phyloP scores from a whole-genome alignment of 2,329 filamentous ascomycete genomes.

The Nemania bipapillata region DNA sequence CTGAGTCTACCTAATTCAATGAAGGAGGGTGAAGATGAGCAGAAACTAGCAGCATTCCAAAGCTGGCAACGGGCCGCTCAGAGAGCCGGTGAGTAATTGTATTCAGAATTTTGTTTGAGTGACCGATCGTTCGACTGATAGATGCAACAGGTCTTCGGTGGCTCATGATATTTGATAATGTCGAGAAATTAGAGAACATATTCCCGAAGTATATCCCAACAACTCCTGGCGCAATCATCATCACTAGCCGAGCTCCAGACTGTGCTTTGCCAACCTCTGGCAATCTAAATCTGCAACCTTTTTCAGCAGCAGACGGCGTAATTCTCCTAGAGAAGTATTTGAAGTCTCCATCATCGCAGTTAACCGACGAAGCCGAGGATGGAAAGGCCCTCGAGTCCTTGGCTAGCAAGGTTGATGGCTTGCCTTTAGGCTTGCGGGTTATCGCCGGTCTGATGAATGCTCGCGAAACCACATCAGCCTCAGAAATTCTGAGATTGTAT shows the following conservation, averaged over 20 bases:
- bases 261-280: neutral
- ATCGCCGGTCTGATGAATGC: neutral
- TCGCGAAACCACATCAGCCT: neutral
- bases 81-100: too few species aligned
- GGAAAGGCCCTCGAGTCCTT: neutral
- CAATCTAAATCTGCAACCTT: neutral
- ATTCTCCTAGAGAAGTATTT: neutral
- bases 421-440: neutral
- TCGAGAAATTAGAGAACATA: neutral
- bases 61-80: neutral
- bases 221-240: neutral
- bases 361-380: neutral
- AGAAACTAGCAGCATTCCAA: neutral
- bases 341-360: neutral
- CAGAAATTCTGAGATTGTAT: neutral
- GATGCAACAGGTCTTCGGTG: neutral
- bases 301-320: neutral
- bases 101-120: neutral
- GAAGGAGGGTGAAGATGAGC: neutral
- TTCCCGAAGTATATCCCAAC: neutral
- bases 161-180: slow-evolving; percentile 10
- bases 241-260: neutral
- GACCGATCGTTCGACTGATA: too few species aligned
- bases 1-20: neutral
- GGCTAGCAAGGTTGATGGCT: neutral